These are phyloP conservation scores for Coix lacrymajobi DNA, from an alignment of 176 grass and related monocot genomes.

Conservation along the genomic window DNA sequence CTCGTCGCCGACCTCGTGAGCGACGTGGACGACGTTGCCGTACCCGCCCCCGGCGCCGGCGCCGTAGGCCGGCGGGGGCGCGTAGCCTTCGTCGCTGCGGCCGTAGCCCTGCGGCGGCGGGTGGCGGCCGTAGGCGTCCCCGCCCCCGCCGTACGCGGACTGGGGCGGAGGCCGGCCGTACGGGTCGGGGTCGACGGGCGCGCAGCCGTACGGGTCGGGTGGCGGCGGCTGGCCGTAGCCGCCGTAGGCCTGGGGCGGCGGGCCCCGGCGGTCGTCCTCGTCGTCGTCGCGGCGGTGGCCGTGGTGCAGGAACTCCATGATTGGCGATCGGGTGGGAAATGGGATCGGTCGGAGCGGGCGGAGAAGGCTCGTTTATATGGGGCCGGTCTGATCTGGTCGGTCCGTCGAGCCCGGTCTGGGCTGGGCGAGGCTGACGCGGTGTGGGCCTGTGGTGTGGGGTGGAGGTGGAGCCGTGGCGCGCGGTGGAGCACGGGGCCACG, in stretches of 20 bases:
- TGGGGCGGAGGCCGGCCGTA: not conserved
- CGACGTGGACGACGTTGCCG: not conserved
- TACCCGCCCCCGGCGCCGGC: not conserved
- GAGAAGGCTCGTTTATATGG: not conserved
- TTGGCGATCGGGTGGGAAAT: not conserved
- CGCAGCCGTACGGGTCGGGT: not conserved
- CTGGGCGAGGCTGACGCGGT: not conserved
- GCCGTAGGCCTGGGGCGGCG: not conserved
- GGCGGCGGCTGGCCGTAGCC: constrained; percentile 11
- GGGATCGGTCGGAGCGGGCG: not conserved
- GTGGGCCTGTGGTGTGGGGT: no score
- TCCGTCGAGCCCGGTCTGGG: not conserved
- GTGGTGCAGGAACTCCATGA: constrained; percentile 32
- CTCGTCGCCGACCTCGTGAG: not conserved
- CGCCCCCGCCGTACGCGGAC: not conserved
- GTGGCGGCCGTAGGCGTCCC: not conserved
- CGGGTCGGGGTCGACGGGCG: not conserved
- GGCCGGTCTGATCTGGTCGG: not conserved
- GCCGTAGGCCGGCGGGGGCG: constrained; percentile 22
- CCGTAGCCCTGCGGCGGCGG: not conserved
- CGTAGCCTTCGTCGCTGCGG: not conserved
- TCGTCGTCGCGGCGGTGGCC: not conserved
- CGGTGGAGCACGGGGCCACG: not conserved
- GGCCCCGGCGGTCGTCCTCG: not conserved
- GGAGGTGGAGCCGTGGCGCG: not conserved